A percentile compares a stretch with the other conserved stretches of the same genome.
Evolutionary conservation across 805 yeast species (phyloP).

Genomic region (Cyberlindnera mrakii): DNA sequence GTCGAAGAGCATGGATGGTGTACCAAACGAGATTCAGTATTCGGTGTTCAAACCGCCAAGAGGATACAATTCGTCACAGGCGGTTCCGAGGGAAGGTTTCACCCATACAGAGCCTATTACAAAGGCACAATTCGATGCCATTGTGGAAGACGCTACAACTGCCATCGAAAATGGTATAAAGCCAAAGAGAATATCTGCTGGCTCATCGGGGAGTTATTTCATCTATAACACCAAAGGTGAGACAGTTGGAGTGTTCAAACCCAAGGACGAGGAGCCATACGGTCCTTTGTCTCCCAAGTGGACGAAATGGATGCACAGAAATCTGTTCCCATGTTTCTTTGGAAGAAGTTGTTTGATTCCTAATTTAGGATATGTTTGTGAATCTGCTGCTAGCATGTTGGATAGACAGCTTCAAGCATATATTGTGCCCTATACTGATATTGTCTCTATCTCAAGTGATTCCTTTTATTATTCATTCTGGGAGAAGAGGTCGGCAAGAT

Average conservation of each 20-base stretch:
- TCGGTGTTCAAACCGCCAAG: conserved; percentile 45
- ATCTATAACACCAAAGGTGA: conserved; percentile 31
- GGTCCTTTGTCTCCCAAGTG: conserved; percentile 75
- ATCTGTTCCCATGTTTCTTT: conserved; percentile 70
- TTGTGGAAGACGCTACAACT: conserved; percentile 37
- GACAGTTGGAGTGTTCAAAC: conserved; percentile 62
- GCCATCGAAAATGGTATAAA: conserved; percentile 42
- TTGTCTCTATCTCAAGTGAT: conserved; percentile 30
- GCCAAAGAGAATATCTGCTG: conserved; percentile 53
- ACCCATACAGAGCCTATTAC: conserved; percentile 24
- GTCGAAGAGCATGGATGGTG: conserved; percentile 12
- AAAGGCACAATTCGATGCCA: conserved; percentile 27
- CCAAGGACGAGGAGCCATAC: conserved; percentile 77
- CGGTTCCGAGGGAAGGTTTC: conserved; percentile 25
- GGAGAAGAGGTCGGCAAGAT: conserved; percentile 28
- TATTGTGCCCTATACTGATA: conserved; percentile 64
- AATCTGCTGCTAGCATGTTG: conserved; percentile 63
- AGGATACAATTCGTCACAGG: conserved; percentile 22
- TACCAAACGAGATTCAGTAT: conserved; percentile 42
- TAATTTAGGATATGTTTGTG: conserved; percentile 65
- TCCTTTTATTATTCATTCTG: conserved; percentile 41
- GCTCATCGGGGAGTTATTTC: conserved; percentile 70
- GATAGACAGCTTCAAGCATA: conserved; percentile 53
- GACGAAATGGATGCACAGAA: conserved; percentile 75
- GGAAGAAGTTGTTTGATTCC: conserved; percentile 71